Base-by-base conservation (phyloP, 441 rosid species). In the Adansonia rubrostipa region DNA sequence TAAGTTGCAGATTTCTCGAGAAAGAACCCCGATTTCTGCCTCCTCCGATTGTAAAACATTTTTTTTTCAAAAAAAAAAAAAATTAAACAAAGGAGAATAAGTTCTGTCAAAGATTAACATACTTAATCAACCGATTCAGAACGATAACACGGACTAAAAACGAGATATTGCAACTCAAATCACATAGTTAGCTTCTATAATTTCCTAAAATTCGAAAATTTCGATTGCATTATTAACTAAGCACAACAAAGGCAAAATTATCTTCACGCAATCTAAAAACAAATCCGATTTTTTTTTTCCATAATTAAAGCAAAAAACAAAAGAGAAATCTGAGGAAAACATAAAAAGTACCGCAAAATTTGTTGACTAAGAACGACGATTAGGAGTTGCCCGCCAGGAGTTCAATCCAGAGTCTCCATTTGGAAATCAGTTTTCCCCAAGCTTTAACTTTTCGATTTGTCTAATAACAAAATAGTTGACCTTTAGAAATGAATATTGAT, bases 401-500 rank as follows among this genome's bases (percentile, higher is more conserved):
- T 17, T 67, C 71, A 67, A 44, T 67, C 71, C 28, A 67, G 53
- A 67, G 33, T 67, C 71, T 44, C 71, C 15, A 13, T 42, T 67
- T 15, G 48, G 50, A 65, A 42, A 67, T 67, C 33, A 67, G 71
- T 51, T 44, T 42, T 10, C n/a, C 71, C 71, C 51, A 42, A 64
- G 24, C 28, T 19, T 17, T 14, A 19, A 3, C 71, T 67, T 67
- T 67, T 36, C 47, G 69, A 64, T 64, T 64, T 36, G 22, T 64
- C 48, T 64, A 64, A 36, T 6, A 63, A 17, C 4, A 3, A 56
- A 15, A 53, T 14, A 15, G 15, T 58, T 2, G 15, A 9, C 2
- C 47, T 6, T 64, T 42, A 1, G 6, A 42, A 42, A 42, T 42
- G 6, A 62, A 28, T 11, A 28, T 28, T 62, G 45, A 42, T 42